A percentile compares a stretch with the other conserved stretches of the same genome.
phyloP scores from a whole-genome alignment of 140 eudicot genomes.

The Flaveria floridana region DNA sequence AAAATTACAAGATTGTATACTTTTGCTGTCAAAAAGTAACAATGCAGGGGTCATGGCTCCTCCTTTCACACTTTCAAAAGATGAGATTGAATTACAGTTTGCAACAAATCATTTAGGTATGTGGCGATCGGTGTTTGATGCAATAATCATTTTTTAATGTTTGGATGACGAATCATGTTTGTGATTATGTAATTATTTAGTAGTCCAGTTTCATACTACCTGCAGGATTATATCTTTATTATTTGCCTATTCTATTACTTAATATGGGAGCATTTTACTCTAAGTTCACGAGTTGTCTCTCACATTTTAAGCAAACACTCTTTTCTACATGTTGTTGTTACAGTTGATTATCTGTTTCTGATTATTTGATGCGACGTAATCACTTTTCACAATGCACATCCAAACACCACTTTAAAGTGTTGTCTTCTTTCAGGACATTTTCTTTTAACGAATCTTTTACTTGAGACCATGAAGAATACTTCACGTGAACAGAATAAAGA shows the following conservation, averaged over 20 bases:
- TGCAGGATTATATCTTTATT: no score
- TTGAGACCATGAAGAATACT: conserved; percentile 74
- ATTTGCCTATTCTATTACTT: no score
- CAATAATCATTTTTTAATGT: background rate
- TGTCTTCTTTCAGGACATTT: conserved; percentile 56
- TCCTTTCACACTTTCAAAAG: conserved; percentile 63
- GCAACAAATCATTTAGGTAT: conserved; percentile 77
- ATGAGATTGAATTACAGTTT: conserved; percentile 63
- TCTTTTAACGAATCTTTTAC: conserved; percentile 59
- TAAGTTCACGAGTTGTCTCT: no score
- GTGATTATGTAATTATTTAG: no score
- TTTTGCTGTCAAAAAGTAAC: conserved; percentile 47
- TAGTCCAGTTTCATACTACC: no score
- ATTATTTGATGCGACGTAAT: background rate
- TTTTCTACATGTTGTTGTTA: no score
- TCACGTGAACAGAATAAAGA: conserved; percentile 49
- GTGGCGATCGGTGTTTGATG: background rate
- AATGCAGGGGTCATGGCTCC: conserved; percentile 90
- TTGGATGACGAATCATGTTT: no score
- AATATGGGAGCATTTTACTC: no score
- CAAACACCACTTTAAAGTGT: conserved; percentile 1
- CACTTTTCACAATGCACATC: background rate
- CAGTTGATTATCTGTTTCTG: background rate
- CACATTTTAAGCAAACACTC: no score
- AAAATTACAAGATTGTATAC: conserved; percentile 8